These are phyloP conservation scores for Tolypocladium album DNA, from an alignment of 2,329 filamentous ascomycete genomes.

Conservation along the genomic window DNA sequence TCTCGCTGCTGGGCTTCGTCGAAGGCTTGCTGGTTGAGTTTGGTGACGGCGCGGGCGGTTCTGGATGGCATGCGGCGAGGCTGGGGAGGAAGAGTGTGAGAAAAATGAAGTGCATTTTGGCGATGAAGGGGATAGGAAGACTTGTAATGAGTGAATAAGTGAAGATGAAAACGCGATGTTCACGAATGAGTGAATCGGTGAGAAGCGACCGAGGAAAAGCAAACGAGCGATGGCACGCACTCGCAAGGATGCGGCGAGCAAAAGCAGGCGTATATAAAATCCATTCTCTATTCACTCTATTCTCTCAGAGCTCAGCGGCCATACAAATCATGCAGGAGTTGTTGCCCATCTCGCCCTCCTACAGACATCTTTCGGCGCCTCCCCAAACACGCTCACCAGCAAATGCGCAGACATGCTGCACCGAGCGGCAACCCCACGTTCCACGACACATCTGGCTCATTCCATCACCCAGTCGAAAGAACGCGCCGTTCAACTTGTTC, in stretches of 20 bases:
- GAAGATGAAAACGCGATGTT: neutral
- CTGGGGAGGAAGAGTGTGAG: neutral
- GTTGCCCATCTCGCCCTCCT: neutral
- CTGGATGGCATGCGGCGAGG: neutral
- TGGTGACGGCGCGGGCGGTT: constrained; percentile 14
- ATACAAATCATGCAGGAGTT: neutral
- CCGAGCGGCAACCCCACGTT: neutral
- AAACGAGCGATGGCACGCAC: neutral
- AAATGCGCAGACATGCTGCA: neutral
- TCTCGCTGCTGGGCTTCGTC: constrained; percentile 35
- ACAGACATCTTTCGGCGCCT: neutral
- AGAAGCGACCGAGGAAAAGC: neutral
- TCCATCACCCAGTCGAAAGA: neutral
- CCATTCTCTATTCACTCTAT: no score
- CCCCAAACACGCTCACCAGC: neutral
- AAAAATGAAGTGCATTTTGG: neutral
- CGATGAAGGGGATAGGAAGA: fast-evolving
- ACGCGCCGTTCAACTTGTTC: neutral
- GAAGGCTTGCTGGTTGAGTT: constrained; percentile 30
- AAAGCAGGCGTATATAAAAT: neutral
- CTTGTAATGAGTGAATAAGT: neutral
- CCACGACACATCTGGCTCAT: neutral
- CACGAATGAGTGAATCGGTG: neutral
- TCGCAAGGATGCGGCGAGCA: neutral
- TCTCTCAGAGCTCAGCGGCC: no score